These are phyloP conservation scores for Sporisorium sorghi DNA, from an alignment of 1,284 basidiomycete genomes.

Conservation along the genomic window DNA sequence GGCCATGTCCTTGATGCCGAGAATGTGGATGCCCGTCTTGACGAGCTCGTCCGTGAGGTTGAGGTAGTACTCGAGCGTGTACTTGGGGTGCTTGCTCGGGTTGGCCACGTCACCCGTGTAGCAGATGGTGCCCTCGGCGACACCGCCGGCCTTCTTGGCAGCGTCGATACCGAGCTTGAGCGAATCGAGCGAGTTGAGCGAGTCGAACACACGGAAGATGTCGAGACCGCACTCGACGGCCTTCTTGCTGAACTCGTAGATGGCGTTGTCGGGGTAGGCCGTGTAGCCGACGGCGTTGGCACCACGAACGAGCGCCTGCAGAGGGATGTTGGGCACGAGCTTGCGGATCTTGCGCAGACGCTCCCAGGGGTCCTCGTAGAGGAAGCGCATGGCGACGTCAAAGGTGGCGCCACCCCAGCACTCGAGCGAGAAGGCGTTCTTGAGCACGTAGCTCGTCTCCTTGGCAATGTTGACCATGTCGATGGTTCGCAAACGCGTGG, in stretches of 20 bases:
- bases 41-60: constrained; percentile 95
- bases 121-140: constrained; percentile 88
- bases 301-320: constrained; percentile 97
- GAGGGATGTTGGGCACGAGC: constrained; percentile 97
- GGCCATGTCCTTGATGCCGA: constrained; percentile 99
- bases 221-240: constrained; percentile 99
- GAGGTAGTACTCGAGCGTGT: constrained; percentile 97
- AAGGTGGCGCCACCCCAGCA: constrained; percentile 99
- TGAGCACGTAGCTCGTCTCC: constrained; percentile 87
- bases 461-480: constrained; percentile 99
- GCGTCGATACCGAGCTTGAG: constrained; percentile 81
- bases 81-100: constrained; percentile 91
- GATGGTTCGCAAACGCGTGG: constrained; percentile 93
- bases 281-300: constrained; percentile 99
- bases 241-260: constrained; percentile 84
- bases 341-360: constrained; percentile 91
- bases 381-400: constrained; percentile 99
- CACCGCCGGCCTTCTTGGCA: constrained; percentile 99
- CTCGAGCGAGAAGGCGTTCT: constrained; percentile 95
- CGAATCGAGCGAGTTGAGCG: constrained; percentile 74
- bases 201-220: constrained; percentile 99
- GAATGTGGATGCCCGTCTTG: constrained; percentile 93
- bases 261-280: constrained; percentile 98
- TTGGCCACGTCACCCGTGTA: constrained; percentile 98
- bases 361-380: constrained; percentile 99